Conservation (phyloP, 1,284 basidiomycete species). For the Spongiforma sp. region DNA sequence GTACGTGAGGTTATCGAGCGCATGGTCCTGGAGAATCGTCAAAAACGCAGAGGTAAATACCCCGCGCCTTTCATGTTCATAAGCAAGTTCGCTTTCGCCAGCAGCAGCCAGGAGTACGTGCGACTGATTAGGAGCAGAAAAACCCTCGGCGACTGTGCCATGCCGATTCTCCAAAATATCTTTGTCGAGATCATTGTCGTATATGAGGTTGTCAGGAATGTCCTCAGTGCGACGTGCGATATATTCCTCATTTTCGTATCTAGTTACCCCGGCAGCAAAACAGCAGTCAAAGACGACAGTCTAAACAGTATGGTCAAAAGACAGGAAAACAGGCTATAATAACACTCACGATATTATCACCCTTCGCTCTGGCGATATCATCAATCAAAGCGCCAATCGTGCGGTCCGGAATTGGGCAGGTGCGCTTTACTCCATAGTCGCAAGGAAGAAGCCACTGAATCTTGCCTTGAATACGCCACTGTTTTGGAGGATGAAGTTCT, state of each 20-base stretch:
- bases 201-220: conserved; percentile 51
- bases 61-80: conserved; percentile 16
- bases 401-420: conserved; percentile 54
- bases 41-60: conserved; percentile 24
- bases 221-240: conserved; percentile 46
- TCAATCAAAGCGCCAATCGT: conserved; percentile 58
- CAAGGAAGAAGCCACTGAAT: conserved; percentile 64
- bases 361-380: conserved; percentile 55
- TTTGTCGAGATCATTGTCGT: conserved; percentile 50
- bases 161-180: conserved; percentile 57
- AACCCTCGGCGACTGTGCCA: conserved; percentile 41
- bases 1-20: conserved; percentile 19
- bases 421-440: conserved; percentile 51
- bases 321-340: neutral
- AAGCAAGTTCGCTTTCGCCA: conserved; percentile 44
- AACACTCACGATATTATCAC: conserved; percentile 54
- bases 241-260: conserved; percentile 39
- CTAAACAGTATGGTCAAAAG: conserved; percentile 5
- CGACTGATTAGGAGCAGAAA: conserved; percentile 45
- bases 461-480: conserved; percentile 37
- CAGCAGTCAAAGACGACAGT: conserved; percentile 66
- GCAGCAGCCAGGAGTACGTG: conserved; percentile 61
- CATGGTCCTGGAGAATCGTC: conserved; percentile 4
- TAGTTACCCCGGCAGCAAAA: conserved; percentile 50
- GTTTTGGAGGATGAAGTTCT: conserved; percentile 56